Conservation (phyloP, 2,329 filamentous ascomycete species). For the Monascus ruber region DNA sequence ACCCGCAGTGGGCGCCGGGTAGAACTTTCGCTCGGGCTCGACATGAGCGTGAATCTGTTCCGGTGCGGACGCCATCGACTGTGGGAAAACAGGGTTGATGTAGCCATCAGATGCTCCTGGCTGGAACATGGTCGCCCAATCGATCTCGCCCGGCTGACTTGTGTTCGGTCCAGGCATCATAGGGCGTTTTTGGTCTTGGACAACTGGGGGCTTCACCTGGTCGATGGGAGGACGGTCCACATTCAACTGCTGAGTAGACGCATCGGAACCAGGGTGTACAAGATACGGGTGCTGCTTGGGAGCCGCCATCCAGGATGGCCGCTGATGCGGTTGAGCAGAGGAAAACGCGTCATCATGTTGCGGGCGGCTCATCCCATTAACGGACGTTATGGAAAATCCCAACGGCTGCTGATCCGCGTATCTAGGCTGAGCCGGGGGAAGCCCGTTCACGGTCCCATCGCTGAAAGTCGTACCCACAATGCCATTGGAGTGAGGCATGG, state of each 20-base stretch:
- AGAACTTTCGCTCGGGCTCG: conserved; percentile 43
- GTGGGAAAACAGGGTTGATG: conserved; percentile 49
- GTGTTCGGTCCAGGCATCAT: conserved; percentile 52
- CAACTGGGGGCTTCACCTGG: conserved; percentile 30
- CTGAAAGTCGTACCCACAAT: conserved; percentile 31
- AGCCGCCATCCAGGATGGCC: conserved; percentile 32
- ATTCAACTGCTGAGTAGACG: conserved; percentile 31
- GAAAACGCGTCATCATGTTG: conserved; percentile 24
- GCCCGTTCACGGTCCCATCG: conserved; percentile 31
- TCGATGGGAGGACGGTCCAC: conserved; percentile 33
- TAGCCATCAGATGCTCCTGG: conserved; percentile 57
- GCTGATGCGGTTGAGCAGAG: conserved; percentile 27
- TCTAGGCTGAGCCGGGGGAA: conserved; percentile 27
- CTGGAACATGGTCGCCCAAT: conserved; percentile 72
- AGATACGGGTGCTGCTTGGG: conserved; percentile 35
- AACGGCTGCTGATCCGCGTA: conserved; percentile 32
- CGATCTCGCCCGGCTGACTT: conserved; percentile 48
- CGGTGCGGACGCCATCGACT: conserved; percentile 59
- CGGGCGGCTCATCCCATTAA: conserved; percentile 31
- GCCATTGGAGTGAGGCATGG: conserved; percentile 32
- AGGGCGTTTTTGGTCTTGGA: conserved; percentile 31
- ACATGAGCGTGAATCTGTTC: conserved; percentile 58
- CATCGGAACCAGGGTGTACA: conserved; percentile 30
- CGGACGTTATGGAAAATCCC: conserved; percentile 31
- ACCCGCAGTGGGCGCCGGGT: conserved; percentile 34